These are phyloP conservation scores for Podospora anserina DNA, from an alignment of 495 filamentous ascomycete species.

Conservation along the genomic window DNA sequence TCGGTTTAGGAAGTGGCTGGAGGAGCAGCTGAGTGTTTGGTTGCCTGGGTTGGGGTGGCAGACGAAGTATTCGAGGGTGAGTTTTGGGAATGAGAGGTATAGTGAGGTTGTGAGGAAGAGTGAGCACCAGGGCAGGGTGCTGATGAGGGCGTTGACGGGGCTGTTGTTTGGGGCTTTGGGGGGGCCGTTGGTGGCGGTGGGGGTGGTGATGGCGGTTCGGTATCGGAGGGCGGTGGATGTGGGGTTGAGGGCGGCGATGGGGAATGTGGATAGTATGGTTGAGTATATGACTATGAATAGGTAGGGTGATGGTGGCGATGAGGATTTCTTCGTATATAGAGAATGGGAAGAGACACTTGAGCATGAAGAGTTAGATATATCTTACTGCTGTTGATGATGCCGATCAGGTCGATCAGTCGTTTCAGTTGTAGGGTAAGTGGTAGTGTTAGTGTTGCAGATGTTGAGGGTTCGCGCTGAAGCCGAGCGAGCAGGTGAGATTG, in stretches of 20 bases:
- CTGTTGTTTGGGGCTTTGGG: conserved; percentile 34
- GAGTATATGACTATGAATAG: conserved; percentile 20
- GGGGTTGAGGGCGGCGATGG: conserved; percentile 16
- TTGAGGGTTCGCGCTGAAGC: no score
- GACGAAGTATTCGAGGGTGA: conserved; percentile 91
- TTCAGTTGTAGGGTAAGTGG: no score
- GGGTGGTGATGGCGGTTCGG: conserved; percentile 13
- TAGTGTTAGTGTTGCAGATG: no score
- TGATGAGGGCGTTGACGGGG: conserved; percentile 36
- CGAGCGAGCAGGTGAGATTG: no score
- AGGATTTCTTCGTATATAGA: not conserved
- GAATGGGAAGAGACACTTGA: no score
- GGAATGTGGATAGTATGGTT: conserved; percentile 21
- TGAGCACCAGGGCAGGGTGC: conserved; percentile 62
- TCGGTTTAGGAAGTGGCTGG: conserved; percentile 73
- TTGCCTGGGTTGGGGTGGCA: conserved; percentile 75
- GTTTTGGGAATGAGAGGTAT: conserved; percentile 89
- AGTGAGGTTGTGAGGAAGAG: conserved; percentile 70
- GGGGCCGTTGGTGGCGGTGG: conserved; percentile 30
- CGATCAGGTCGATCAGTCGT: no score
- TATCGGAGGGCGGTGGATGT: conserved; percentile 22
- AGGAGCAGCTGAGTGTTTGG: conserved; percentile 77
- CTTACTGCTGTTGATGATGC: no score
- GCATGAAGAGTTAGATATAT: no score
- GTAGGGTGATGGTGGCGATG: not conserved